Conservation (phyloP, 345 rosid genomes). For the Nephelium lappaceum region DNA sequence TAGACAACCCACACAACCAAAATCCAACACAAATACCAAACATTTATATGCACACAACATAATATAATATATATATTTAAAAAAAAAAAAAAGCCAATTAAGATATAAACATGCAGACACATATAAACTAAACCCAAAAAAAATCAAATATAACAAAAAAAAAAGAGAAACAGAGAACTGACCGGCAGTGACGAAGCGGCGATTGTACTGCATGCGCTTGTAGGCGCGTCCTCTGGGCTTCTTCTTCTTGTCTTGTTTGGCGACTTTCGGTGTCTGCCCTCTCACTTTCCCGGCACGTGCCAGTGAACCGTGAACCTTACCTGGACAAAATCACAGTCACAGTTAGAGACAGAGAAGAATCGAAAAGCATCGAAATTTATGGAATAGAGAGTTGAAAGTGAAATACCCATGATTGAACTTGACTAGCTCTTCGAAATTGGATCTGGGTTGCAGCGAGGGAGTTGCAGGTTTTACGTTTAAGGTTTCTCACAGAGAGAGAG, state of each 20-base stretch:
- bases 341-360: not conserved
- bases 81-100: too few species aligned
- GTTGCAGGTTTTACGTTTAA: not conserved
- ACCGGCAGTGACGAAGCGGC: constrained; percentile 85
- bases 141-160: not conserved
- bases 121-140: not conserved
- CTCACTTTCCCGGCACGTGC: constrained; percentile 98
- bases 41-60: too few species aligned
- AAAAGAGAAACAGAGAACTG: not conserved
- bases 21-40: too few species aligned
- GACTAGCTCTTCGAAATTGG: not conserved
- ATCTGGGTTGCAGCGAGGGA: not conserved
- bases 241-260: constrained; percentile 93
- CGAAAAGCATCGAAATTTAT: not conserved
- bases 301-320: constrained; percentile 63
- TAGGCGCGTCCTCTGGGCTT: constrained; percentile 91
- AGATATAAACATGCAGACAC: too few species aligned
- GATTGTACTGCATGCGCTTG: constrained; percentile 91
- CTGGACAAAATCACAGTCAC: constrained; percentile 20
- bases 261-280: constrained; percentile 89
- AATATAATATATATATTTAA: too few species aligned
- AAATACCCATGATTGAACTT: constrained; percentile 16
- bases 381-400: not conserved
- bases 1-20: too few species aligned
- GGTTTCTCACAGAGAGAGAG: not conserved